Base-by-base conservation (phyloP, 306 rosid species). In the Neltuma alba region DNA sequence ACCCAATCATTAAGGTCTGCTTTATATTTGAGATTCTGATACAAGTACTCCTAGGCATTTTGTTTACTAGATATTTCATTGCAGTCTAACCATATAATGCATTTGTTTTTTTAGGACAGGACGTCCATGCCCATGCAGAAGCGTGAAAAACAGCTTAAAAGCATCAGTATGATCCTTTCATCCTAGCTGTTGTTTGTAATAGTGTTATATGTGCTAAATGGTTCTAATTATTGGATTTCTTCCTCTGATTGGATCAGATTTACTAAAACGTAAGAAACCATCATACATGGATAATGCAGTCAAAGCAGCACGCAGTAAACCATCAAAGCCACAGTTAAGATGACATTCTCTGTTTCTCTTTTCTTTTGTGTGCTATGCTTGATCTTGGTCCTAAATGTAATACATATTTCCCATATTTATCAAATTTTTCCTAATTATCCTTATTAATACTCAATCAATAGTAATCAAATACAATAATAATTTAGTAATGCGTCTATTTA, bases 111-210 rank as follows among this genome's bases (percentile, higher is more conserved):
- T 64, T 76, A 96, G 99, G 99, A 91, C 86, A 93, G 91, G 89
- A 93, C 86, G 83, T 33, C 92, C 21, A 25, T 77, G 27, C 57
- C 97, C 36, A 58, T 88, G 85, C 98, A 91, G 85, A 96, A 93
- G 84, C 98, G 97, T 69, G 98, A 90, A 88, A 96, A 96, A 78
- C 98, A 95, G 89, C 94, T 93, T 40, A 96, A 91, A 85, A 90
- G 81, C 87, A 90, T 88, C 70, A 93, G 99, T 96, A 91, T 79
- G 89, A 13, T 75, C 72, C 71, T 76, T 66, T 57, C 79, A 42
- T 67, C 81, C 64, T 58, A 74, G 79, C 31, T 80, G 37, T 48
- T 37, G 42, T 40, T 72, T 50, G 34, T 66, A 15, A 76, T 45
- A 55, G 42, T 82, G 57, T 72, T 40, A 36, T 63, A 28, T 73